Percentiles rank a stretch among this genome's conserved stretches.
Conservation (phyloP, 1,284 basidiomycete species). For the Schizophyllum commune region DNA sequence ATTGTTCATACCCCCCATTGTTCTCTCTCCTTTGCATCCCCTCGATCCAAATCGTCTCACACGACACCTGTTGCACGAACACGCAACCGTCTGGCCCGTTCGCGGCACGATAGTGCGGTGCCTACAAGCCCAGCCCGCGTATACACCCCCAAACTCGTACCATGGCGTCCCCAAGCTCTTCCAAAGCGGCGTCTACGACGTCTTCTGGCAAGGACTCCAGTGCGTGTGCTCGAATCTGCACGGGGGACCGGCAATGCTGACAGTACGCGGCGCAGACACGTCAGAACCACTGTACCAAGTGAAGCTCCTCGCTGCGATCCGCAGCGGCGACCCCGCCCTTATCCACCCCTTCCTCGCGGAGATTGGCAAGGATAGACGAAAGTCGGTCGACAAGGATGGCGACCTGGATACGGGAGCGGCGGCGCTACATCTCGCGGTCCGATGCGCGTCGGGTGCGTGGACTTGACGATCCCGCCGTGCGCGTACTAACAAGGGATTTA, state of each 20-base stretch:
- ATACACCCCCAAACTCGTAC: no score
- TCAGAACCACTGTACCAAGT: conserved; percentile 70
- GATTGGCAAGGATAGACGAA: conserved; percentile 55
- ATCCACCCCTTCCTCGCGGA: conserved; percentile 84
- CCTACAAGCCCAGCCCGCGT: not conserved
- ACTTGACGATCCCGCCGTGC: not conserved
- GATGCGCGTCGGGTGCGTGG: conserved; percentile 71
- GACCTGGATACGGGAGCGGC: conserved; percentile 59
- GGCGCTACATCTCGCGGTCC: conserved; percentile 79
- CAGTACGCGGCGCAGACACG: not conserved
- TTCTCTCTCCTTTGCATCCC: no score
- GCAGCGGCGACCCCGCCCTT: conserved; percentile 62
- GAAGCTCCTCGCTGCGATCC: conserved; percentile 72
- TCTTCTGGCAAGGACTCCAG: not conserved
- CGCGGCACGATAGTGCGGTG: not conserved
- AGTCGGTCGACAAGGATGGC: conserved; percentile 31
- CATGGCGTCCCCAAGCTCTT: not conserved
- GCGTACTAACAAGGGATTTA: conserved; percentile 18
- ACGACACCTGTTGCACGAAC: no score
- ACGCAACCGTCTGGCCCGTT: not conserved
- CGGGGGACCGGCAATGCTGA: not conserved
- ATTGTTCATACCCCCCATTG: not conserved
- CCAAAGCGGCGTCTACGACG: not conserved
- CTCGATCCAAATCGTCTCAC: no score
- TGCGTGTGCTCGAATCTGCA: not conserved